Evolutionary conservation across 2,329 filamentous ascomycete species (phyloP).

Genomic region (Aspergillus luchuensis): DNA sequence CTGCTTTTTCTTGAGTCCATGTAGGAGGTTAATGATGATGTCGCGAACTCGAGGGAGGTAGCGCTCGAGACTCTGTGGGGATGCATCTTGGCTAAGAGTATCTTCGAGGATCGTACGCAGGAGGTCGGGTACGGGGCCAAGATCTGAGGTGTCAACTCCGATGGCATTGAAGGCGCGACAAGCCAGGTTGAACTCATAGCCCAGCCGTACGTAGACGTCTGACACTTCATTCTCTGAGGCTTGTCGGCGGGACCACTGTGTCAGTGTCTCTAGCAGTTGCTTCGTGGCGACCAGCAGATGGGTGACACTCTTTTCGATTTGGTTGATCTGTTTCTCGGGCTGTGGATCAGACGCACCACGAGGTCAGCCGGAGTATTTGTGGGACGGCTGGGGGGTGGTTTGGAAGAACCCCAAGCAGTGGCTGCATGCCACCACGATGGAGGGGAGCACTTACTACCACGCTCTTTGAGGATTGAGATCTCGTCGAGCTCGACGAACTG

Average conservation of each 20-base stretch:
- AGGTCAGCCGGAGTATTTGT: slow-evolving; percentile 15
- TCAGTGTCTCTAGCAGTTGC: slow-evolving; percentile 93
- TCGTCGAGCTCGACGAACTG: slow-evolving; percentile 66
- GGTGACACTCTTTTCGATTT: slow-evolving; percentile 98
- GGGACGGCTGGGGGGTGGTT: neutral
- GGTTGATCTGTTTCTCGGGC: slow-evolving; percentile 78
- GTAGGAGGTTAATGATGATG: slow-evolving; percentile 96
- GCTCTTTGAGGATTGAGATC: slow-evolving; percentile 59
- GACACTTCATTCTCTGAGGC: slow-evolving; percentile 95
- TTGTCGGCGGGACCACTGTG: slow-evolving; percentile 91
- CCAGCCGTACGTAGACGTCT: slow-evolving; percentile 94
- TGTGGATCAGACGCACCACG: slow-evolving; percentile 35
- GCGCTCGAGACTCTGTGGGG: slow-evolving; percentile 86
- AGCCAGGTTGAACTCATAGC: slow-evolving; percentile 99
- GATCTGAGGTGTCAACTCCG: slow-evolving; percentile 89
- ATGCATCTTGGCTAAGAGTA: slow-evolving; percentile 94
- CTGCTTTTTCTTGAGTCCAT: slow-evolving; percentile 96
- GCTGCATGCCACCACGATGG: neutral
- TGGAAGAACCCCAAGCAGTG: neutral
- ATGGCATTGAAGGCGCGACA: slow-evolving; percentile 96
- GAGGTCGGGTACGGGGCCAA: slow-evolving; percentile 92
- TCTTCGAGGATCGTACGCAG: slow-evolving; percentile 90
- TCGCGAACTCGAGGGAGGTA: slow-evolving; percentile 94
- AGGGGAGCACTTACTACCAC: slow-evolving; percentile 58
- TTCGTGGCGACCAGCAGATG: slow-evolving; percentile 97